These are phyloP conservation scores for Pestalotiopsis sp. DNA, from an alignment of 2,329 filamentous ascomycete species.

Conservation along the genomic window DNA sequence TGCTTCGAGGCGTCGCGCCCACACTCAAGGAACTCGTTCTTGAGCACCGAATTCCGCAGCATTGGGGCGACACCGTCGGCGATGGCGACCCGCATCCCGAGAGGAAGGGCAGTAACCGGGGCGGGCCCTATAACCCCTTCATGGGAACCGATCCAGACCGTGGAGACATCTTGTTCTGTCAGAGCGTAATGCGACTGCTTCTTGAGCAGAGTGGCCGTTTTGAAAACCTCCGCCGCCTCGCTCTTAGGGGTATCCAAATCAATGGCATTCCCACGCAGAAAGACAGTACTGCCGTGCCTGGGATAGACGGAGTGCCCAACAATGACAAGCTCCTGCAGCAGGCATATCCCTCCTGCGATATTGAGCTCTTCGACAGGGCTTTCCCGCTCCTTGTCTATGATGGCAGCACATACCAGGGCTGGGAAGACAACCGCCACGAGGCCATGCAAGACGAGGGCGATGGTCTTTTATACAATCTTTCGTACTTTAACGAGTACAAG, in stretches of 20 bases:
- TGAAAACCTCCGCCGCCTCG: constrained; percentile 1
- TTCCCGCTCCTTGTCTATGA: constrained; percentile 3
- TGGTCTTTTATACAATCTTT: background rate
- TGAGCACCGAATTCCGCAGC: constrained; percentile 10
- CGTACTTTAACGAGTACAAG: constrained; percentile 8
- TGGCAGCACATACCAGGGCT: background rate
- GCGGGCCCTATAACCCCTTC: background rate
- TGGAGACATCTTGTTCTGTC: constrained; percentile 7
- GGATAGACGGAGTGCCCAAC: background rate
- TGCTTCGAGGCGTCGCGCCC: background rate
- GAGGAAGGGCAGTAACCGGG: background rate
- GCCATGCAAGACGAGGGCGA: constrained; percentile 11
- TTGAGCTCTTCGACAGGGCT: background rate
- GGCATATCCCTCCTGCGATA: constrained; percentile 6
- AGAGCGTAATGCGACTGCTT: background rate
- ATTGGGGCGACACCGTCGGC: background rate
- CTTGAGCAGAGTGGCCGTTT: constrained; percentile 10
- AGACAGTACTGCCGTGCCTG: background rate
- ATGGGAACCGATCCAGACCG: background rate
- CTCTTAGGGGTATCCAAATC: constrained; percentile 11
- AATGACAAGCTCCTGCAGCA: constrained; percentile 1
- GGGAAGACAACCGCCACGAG: background rate
- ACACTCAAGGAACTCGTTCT: constrained; percentile 13
- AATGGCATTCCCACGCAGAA: background rate
- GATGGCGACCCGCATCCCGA: background rate